These are phyloP conservation scores for Pseudisothecium myosuroides DNA, from an alignment of 225 moss, liverwort and hornwort genomes.

Conservation along the genomic window DNA sequence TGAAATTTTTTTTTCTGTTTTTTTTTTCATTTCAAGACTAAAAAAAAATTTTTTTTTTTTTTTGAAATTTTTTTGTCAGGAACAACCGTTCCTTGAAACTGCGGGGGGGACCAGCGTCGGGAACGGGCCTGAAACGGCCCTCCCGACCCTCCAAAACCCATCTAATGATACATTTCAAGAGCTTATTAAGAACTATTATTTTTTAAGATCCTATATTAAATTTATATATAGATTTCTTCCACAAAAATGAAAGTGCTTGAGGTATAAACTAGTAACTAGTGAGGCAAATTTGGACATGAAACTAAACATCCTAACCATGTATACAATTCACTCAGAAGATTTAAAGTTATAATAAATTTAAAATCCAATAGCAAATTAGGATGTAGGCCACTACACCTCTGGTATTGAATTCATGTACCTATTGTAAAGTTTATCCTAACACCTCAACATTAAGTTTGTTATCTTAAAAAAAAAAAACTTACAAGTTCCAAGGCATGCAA, in stretches of 20 bases:
- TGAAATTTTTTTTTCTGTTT: too few relatives aligned
- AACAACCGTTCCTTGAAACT: too few relatives aligned
- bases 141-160: too few relatives aligned
- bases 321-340: background rate
- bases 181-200: background rate
- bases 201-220: background rate
- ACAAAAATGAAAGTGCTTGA: background rate
- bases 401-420: fast-evolving
- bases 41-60: too few relatives aligned
- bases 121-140: too few relatives aligned
- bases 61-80: too few relatives aligned
- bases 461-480: too few relatives aligned
- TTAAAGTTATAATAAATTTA: background rate
- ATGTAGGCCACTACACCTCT: fast-evolving
- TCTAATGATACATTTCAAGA: background rate
- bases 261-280: background rate
- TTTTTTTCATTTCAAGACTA: too few relatives aligned
- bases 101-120: too few relatives aligned
- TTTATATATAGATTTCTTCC: background rate
- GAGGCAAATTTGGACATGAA: background rate
- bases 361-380: background rate
- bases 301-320: background rate
- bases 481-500: too few relatives aligned
- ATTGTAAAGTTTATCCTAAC: too few relatives aligned
- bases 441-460: background rate